These are phyloP conservation scores for Chamaecyparis obtusa DNA, from an alignment of 75 land plant genomes.

Conservation along the genomic window DNA sequence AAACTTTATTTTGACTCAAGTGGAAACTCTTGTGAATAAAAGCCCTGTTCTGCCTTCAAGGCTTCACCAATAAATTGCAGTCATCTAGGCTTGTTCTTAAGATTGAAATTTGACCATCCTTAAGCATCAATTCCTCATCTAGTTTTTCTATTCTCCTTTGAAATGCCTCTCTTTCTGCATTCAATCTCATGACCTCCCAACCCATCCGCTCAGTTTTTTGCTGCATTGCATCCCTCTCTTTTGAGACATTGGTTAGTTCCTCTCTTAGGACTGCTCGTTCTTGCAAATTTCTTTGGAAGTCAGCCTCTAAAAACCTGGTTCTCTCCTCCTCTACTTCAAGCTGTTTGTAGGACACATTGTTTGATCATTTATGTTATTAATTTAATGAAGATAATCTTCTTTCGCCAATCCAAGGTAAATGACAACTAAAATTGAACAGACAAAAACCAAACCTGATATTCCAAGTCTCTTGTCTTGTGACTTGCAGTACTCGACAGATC, in stretches of 20 bases:
- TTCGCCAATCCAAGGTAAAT: not conserved
- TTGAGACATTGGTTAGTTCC: conserved; percentile 42
- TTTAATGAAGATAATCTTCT: not conserved
- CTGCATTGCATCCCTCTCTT: conserved; percentile 80
- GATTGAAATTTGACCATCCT: conserved; percentile 88
- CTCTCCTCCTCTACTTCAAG: conserved; percentile 47
- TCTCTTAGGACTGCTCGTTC: conserved; percentile 32
- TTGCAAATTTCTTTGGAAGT: conserved; percentile 43
- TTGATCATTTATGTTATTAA: not conserved
- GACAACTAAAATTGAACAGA: not conserved
- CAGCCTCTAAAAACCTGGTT: conserved; percentile 34
- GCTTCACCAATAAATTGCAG: not conserved
- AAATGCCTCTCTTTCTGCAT: conserved; percentile 51
- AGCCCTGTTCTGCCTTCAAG: not conserved
- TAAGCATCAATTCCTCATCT: conserved; percentile 83
- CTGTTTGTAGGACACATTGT: conserved; percentile 19
- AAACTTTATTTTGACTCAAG: not conserved
- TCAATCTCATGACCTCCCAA: conserved; percentile 68
- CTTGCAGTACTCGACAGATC: conserved; percentile 30
- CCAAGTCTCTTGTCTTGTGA: conserved; percentile 37
- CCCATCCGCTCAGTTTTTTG: conserved; percentile 71
- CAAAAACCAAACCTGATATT: conserved; percentile 33
- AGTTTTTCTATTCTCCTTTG: conserved; percentile 72
- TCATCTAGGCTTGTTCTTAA: conserved; percentile 33
- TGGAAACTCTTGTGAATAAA: not conserved